These are phyloP conservation scores for Claviceps sp. DNA, from an alignment of 2,329 filamentous ascomycete genomes.

Conservation along the genomic window DNA sequence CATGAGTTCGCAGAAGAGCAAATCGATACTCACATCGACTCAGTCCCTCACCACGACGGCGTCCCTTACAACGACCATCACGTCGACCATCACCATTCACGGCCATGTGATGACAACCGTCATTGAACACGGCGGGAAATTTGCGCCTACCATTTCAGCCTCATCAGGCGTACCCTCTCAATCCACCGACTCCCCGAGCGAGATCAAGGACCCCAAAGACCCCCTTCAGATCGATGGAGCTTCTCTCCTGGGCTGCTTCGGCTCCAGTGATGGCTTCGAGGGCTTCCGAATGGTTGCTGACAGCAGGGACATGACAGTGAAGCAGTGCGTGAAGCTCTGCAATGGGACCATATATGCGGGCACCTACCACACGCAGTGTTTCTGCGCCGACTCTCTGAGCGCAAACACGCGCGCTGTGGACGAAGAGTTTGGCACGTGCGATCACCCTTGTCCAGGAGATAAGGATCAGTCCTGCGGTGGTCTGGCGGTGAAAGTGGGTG, in stretches of 20 bases:
- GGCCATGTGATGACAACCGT: constrained; percentile 6
- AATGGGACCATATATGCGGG: constrained; percentile 24
- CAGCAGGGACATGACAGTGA: constrained; percentile 24
- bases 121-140: not conserved
- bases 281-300: constrained; percentile 20
- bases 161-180: constrained; percentile 1
- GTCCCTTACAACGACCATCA: not conserved
- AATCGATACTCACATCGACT: not conserved
- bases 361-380: constrained; percentile 27
- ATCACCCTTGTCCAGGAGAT: constrained; percentile 29
- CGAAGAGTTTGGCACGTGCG: constrained; percentile 14
- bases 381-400: constrained; percentile 30
- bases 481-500: constrained; percentile 6
- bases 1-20: too few relatives aligned
- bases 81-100: constrained; percentile 11
- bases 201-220: constrained; percentile 13
- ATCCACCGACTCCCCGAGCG: constrained; percentile 1
- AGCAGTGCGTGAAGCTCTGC: constrained; percentile 26
- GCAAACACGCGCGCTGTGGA: constrained; percentile 21
- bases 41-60: not conserved
- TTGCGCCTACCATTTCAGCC: not conserved
- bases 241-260: constrained; percentile 28
- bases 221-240: constrained; percentile 20
- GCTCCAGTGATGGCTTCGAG: constrained; percentile 21
- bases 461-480: constrained; percentile 29